Evolutionary conservation across 1,284 basidiomycete genomes (phyloP), one percentile per base, ranked within the genome.

Genomic region (Apiotrichum brassicae): DNA sequence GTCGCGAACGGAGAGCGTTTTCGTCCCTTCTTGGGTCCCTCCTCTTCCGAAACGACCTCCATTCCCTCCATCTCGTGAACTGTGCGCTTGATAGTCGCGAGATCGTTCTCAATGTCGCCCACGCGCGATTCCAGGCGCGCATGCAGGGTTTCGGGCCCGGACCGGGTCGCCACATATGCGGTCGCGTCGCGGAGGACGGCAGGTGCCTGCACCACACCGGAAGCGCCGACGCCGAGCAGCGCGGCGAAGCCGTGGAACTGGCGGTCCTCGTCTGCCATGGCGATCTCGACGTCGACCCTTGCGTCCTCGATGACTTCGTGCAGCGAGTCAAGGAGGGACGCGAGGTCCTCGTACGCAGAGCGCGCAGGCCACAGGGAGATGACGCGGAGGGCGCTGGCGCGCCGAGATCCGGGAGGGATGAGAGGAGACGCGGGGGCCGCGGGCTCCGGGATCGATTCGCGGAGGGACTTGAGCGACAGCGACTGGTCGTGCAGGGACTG

Each of bases 231-330:
- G 18, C 77, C 76, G 9, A 89, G 72, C 14, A 89, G 70, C 1
- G 85, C 83, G 60, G 85, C 82, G 57, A 84, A 88, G 1, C 87
- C 87, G 8, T 78, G 78, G 11, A 77, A 76, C 1, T 85, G 76
- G 9, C 90, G 77, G 30, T 80, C 80, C 58, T 88, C 87, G 66
- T 92, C 88, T 1, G 86, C 81, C 14, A 85, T 74, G 19, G 82
- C 82, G 43, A 92, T 91, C 72, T 92, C 88, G 18, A 91, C 75
- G 64, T 91, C 88, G 3, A 92, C 88, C 1, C 86, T 80, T 0
- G 82, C 83, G 60, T 92, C 88, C 68, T 91, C 88, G 19, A 82
- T 82, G 57, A 82, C 87, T 65, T 92, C 86, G 57, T 83, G 78
- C 34, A 92, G 75, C 2, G 85, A 78, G 40, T 83, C 78, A 4